Base-by-base conservation (phyloP, 305 asterid genomes). In the Fraxinus paxiana region DNA sequence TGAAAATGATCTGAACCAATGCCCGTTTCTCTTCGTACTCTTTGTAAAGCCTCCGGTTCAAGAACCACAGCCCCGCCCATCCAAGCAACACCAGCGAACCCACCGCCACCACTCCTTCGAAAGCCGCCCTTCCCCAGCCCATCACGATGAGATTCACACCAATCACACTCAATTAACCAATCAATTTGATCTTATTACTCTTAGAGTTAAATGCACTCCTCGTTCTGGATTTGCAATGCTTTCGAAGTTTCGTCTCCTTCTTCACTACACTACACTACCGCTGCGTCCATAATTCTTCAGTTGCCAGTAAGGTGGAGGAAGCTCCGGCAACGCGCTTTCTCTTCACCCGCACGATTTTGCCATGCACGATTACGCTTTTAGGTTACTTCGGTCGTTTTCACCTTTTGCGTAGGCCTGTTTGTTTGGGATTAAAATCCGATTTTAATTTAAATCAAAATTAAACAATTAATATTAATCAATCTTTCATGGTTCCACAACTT, bases 11-110 rank as follows among this genome's bases (percentile, higher is more conserved):
- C 92, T 96, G 99, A 31, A 96, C 99, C 82, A 94, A 83, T 7
- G 88, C 97, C 85, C 96, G 89, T 87, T 96, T 96, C 92, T 96
- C 99, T 83, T 96, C 98, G 79, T 94, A 96, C 88, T 96, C 99
- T 84, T 96, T 96, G 91, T 96, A 96, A 31, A 96, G 92, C 87
- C 97, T 89, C 59, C 92, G 87, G 85, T 96, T 96, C 91, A 96
- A 75, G 82, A 96, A 96, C 99, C 99, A 96, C 72, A 96, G 72
- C 8, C 98, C 99, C 37, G 91, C 91, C 97, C 98, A 96, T 20
- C 97, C 99, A 22, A 22, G 30, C 30, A 28, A 28, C 30, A 28
- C 30, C 30, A 28, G 30, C 30, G 30, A 28, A 28, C 30, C 30
- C 30, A 28, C 30, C 30, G 30, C 30, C 30, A 28, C 30, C 30